phyloP scores from a whole-genome alignment of 169 alveolate species.

The Cyclospora cayetanensis region DNA sequence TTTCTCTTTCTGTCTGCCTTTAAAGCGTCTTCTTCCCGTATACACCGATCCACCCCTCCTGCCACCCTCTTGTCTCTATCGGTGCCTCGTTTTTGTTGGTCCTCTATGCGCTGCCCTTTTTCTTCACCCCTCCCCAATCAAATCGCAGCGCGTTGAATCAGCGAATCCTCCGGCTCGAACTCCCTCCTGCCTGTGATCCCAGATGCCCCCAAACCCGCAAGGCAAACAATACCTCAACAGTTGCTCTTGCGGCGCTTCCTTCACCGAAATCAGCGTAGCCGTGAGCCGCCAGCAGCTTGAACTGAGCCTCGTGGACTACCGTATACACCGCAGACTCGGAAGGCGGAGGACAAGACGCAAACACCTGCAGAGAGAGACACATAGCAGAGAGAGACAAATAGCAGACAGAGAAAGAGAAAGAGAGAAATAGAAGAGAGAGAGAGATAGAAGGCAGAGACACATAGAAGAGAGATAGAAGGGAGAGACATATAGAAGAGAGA shows the following conservation, averaged over 20 bases:
- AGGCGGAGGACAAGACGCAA: constrained; percentile 50
- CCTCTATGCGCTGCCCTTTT: too few species aligned
- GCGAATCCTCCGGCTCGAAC: background rate
- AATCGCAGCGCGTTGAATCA: background rate
- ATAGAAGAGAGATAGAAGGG: background rate
- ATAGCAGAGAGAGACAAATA: background rate
- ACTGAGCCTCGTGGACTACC: constrained; percentile 60
- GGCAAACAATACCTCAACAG: background rate
- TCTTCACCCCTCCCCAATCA: background rate
- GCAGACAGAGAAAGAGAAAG: background rate
- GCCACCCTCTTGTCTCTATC: too few species aligned
- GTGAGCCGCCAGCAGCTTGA: background rate
- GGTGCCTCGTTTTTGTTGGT: too few species aligned
- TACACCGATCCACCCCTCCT: too few species aligned
- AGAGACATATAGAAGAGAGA: too few species aligned
- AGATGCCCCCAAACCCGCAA: background rate
- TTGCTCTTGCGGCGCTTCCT: background rate
- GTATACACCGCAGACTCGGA: constrained; percentile 51
- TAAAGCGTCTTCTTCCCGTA: too few species aligned
- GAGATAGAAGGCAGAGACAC: background rate
- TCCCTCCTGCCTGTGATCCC: background rate
- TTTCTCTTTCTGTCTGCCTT: too few species aligned
- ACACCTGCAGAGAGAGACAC: background rate
- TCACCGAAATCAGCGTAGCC: constrained; percentile 39
- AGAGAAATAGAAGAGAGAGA: background rate